Evolutionary conservation across 2,329 filamentous ascomycete genomes (phyloP), one percentile per base, ranked within the genome.

Genomic region (Neophaeococcomyces mojaviensis): DNA sequence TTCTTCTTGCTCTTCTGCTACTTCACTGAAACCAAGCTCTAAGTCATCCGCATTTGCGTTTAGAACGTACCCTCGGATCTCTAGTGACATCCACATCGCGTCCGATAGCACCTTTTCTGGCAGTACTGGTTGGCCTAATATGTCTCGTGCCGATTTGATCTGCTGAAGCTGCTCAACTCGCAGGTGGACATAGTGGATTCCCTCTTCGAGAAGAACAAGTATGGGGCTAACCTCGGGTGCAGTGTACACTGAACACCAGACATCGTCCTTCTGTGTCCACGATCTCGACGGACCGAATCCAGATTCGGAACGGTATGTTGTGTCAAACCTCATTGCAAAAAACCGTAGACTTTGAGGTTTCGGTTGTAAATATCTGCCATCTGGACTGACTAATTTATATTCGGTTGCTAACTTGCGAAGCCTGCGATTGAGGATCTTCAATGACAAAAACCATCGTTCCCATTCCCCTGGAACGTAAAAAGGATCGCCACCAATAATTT

Each of bases 121-220:
- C 58, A 78, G 66, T 28, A 78, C 68, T 2, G 74, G 74, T 2
- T 77, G 59, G 3, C 74, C 74, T 39, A 79, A 68, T 12, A 71
- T 61, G 53, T 79, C 76, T 36, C 68, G 67, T 18, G 74, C 66
- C 40, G 58, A 62, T 9, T 69, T 67, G 45, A 79, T 77, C 52
- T 70, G 73, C 49, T 78, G 73, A 7, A 79, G 59, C 49, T 78
- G 74, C 52, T 79, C 76, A 49, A 77, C 78, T 30, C 74, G 70
- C 54, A 79, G 68, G 56, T 79, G 76, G 2, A 78, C 66, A 59
- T 78, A 79, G 55, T 79, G 75, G 7, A 79, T 77, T 1, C 76
- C 76, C 59, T 77, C 73, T 47, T 79, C 75, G 3, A 79, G 61
- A 2, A 79, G 61, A 0, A 77, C 74, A 6, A 77, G 60, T 4